A percentile compares a stretch with the other conserved stretches of the same genome.
Conservation (phyloP, 1,284 basidiomycete genomes). For the Puccinia polysora region DNA sequence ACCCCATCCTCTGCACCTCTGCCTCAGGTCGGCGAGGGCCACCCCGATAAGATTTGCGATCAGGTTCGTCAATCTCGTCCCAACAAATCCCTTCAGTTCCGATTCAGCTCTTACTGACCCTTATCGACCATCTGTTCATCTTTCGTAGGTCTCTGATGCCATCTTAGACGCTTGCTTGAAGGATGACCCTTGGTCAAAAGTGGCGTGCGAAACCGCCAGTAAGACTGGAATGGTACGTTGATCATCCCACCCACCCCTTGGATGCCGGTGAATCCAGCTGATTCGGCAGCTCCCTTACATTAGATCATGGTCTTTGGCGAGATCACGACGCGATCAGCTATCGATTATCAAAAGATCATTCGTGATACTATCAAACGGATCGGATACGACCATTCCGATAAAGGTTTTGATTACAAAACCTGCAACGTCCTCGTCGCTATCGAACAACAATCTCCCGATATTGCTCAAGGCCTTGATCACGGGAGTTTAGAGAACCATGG, state of each 20-base stretch:
- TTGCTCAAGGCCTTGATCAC: conserved; percentile 98
- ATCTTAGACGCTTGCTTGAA: conserved; percentile 91
- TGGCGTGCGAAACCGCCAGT: conserved; percentile 54
- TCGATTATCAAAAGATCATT: conserved; percentile 98
- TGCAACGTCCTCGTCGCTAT: conserved; percentile 90
- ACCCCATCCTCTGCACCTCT: conserved; percentile 57
- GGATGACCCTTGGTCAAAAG: conserved; percentile 91
- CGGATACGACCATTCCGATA: conserved; percentile 94
- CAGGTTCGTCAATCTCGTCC: conserved; percentile 64
- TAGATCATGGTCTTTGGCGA: conserved; percentile 78
- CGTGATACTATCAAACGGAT: conserved; percentile 96
- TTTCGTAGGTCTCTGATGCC: conserved; percentile 54
- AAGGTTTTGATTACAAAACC: conserved; percentile 99
- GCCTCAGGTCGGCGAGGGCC: conserved; percentile 67
- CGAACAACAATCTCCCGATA: conserved; percentile 99
- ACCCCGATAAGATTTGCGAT: conserved; percentile 99
- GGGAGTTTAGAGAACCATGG: conserved; percentile 90
- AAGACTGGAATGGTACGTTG: conserved; percentile 54
- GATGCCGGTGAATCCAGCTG: conserved; percentile 86
- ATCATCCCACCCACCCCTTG: conserved; percentile 58
- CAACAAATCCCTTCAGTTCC: background rate
- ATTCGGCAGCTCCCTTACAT: background rate
- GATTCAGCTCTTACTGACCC: background rate
- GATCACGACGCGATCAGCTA: conserved; percentile 88
- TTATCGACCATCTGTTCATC: too few relatives aligned